A percentile compares a stretch with the other conserved stretches of the same genome.
Conservation (phyloP, 305 asterid species). For the Ilex paraguariensis region DNA sequence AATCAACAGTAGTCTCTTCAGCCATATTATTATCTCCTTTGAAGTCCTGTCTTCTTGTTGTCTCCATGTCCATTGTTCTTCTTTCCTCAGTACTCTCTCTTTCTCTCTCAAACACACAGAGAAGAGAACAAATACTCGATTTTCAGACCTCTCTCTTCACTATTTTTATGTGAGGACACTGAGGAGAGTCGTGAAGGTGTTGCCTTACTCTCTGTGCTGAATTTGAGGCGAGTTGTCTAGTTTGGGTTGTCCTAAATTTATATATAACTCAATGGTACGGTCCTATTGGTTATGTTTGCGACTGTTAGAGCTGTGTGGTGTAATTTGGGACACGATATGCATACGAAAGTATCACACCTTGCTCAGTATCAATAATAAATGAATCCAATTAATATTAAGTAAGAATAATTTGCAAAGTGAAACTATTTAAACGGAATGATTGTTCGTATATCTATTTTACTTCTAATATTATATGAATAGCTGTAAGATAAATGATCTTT, state of each 20-base stretch:
- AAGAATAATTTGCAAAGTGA: too few species aligned
- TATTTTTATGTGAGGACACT: conserved; percentile 2
- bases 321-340: too few species aligned
- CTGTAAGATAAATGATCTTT: too few species aligned
- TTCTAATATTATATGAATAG: too few species aligned
- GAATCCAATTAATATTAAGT: too few species aligned
- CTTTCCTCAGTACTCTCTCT: neutral
- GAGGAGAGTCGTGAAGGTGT: conserved; percentile 2
- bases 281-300: too few species aligned
- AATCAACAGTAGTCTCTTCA: conserved; percentile 49
- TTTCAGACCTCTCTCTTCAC: neutral
- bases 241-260: too few species aligned
- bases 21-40: conserved; percentile 20
- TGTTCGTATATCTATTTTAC: too few species aligned
- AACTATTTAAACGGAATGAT: too few species aligned
- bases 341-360: neutral
- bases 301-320: too few species aligned
- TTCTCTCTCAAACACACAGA: conserved; percentile 1
- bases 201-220: conserved; percentile 7
- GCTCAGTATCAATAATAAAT: neutral
- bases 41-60: conserved; percentile 23
- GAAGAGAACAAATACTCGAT: neutral
- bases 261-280: too few species aligned
- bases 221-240: conserved; percentile 6
- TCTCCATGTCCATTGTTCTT: conserved; percentile 14